Evolutionary conservation across 2,329 filamentous ascomycete species (phyloP).

Genomic region (Parastagonospora avenae): DNA sequence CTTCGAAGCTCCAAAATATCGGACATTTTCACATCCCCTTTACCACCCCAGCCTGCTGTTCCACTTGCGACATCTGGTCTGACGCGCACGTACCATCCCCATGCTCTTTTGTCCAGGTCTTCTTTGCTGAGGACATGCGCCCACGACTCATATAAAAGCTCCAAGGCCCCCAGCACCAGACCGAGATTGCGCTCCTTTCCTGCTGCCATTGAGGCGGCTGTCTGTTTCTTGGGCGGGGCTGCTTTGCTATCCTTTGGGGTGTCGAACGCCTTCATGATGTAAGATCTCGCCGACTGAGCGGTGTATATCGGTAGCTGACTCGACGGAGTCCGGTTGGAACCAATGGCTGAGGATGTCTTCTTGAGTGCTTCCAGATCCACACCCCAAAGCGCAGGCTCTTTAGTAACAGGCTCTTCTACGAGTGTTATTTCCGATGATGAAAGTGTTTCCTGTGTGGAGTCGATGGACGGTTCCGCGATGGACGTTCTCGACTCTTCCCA

Average conservation of each 20-base stretch:
- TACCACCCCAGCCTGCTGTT: conserved; percentile 80
- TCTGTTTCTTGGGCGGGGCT: conserved; percentile 51
- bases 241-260: conserved; percentile 43
- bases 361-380: conserved; percentile 62
- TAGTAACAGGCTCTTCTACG: conserved; percentile 15
- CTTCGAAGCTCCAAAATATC: conserved; percentile 58
- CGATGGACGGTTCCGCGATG: neutral
- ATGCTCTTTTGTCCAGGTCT: conserved; percentile 77
- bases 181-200: conserved; percentile 74
- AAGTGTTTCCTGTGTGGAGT: conserved; percentile 16
- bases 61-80: conserved; percentile 77
- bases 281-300: conserved; percentile 69
- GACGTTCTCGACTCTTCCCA: conserved; percentile 24
- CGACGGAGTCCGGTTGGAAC: conserved; percentile 19
- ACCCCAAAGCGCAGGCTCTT: conserved; percentile 61
- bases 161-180: conserved; percentile 71
- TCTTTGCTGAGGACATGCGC: conserved; percentile 62
- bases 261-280: conserved; percentile 65
- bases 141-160: conserved; percentile 78
- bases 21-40: conserved; percentile 69
- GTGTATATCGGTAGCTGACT: conserved; percentile 72
- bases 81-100: conserved; percentile 80
- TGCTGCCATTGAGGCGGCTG: conserved; percentile 54
- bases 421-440: conserved; percentile 18
- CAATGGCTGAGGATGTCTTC: conserved; percentile 47